Base-by-base conservation (phyloP, 1,139 yeast species). In the Insectozyma bohioensis region DNA sequence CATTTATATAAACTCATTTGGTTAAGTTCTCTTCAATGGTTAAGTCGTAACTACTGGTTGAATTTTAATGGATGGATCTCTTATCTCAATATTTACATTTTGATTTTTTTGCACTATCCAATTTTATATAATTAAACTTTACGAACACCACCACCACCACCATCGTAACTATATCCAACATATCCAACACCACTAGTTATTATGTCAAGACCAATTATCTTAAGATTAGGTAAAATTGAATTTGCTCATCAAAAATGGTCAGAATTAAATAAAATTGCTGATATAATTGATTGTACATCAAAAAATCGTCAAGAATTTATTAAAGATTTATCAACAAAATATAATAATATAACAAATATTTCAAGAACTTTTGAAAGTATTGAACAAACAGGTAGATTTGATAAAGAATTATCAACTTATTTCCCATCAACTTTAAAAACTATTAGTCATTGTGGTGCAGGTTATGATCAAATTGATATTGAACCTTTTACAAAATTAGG, bases 371-470 rank as follows among this genome's bases (percentile, higher is more conserved):
- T 69, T 39, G 66, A 56, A 2, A 67, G 77, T 39, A 52, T 64
- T 11, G 42, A 39, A 12, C 52, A 59, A 41, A 83, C 94, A 1
- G 97, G 97, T 2, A 57, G 80, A 36, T 77, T 88, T 49, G 95
- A 88, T 53, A 76, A 70, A 33, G 95, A 86, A 48, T 58, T 90
- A 45, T 72, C 82, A 12, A 49, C 58, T 9, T 57, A 58, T 20
- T 63, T 92, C 35, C 95, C 95, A 4, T 42, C 67, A 1, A 52
- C 79, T 0, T 71, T 90, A 19, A 75, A 77, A 48, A 72, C 78
- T 10, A 67, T 92, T 14, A 71, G 85, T 47, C 95, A 87, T 59
- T 72, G 76, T 47, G 97, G 97, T 37, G 98, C 98, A 1, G 97
- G 98, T 6, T 90, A 90, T 56, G 97, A 92, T 54, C 90, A 83